Conservation (phyloP, 2,329 filamentous ascomycete genomes). For the Neofusicoccum laricinum region DNA sequence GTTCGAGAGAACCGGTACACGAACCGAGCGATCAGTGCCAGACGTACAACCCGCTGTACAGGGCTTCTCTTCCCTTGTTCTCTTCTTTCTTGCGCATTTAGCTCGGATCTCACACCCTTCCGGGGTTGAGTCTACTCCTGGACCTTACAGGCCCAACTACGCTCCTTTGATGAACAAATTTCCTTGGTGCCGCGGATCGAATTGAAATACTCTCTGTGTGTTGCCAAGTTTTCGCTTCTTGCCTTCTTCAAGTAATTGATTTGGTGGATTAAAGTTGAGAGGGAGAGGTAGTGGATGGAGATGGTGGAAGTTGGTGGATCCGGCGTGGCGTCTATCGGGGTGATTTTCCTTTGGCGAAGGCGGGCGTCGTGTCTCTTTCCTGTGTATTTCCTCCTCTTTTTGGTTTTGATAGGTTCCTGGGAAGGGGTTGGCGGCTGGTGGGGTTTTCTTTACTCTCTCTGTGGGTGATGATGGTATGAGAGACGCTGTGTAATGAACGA, state of each 20-base stretch:
- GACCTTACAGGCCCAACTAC: not conserved
- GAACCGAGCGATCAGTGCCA: not conserved
- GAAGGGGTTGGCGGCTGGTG: not conserved
- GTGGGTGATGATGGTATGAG: not conserved
- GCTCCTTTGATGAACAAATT: not conserved
- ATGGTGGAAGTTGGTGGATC: not conserved
- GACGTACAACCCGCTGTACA: constrained; percentile 2
- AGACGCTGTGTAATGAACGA: constrained; percentile 13
- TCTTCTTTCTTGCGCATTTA: constrained; percentile 1
- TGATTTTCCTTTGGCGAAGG: not conserved
- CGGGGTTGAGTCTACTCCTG: too few relatives aligned
- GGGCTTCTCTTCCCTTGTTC: not conserved
- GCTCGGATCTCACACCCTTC: not conserved
- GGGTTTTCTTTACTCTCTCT: not conserved
- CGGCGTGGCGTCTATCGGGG: not conserved
- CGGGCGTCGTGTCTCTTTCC: not conserved
- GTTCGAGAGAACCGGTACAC: not conserved
- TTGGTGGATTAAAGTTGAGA: not conserved
- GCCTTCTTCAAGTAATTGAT: not conserved
- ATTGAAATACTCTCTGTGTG: not conserved
- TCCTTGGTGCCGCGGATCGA: not conserved
- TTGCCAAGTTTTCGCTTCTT: not conserved
- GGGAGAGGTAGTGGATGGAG: not conserved
- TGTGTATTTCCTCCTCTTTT: not conserved
- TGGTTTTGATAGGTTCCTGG: not conserved